Evolutionary conservation across 805 yeast species (phyloP).

Genomic region (Gaillardinia entomophila): DNA sequence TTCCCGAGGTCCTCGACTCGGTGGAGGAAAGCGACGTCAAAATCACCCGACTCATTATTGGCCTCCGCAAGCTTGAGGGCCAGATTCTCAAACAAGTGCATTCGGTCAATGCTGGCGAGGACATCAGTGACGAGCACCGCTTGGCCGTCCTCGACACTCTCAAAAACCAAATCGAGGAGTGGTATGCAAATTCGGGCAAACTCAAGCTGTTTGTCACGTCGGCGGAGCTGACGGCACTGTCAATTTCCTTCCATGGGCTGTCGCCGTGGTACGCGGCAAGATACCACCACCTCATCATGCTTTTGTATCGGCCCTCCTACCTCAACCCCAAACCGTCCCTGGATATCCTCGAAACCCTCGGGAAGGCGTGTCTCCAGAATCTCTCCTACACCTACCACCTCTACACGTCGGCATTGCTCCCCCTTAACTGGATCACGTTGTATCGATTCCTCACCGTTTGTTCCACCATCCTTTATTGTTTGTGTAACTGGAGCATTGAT

Average conservation of each 20-base stretch:
- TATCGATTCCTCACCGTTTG: conserved; percentile 43
- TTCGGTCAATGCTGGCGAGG: conserved; percentile 32
- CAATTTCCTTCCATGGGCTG: conserved; percentile 18
- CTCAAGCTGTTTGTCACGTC: not conserved
- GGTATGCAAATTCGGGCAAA: conserved; percentile 17
- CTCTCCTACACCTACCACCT: conserved; percentile 41
- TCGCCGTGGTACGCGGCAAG: conserved; percentile 32
- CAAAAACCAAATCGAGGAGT: conserved; percentile 30
- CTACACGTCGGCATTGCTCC: conserved; percentile 38
- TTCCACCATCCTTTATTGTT: conserved; percentile 41
- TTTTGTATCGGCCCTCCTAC: conserved; percentile 46
- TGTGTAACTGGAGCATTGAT: conserved; percentile 44
- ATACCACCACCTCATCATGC: conserved; percentile 41
- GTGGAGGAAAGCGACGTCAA: conserved; percentile 26
- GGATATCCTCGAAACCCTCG: conserved; percentile 35
- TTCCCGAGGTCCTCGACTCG: not conserved
- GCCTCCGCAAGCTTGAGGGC: conserved; percentile 43
- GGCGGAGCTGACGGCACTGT: not conserved
- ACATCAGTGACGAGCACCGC: conserved; percentile 25
- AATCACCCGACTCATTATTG: conserved; percentile 36
- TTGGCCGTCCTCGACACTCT: conserved; percentile 22
- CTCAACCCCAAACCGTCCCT: conserved; percentile 40
- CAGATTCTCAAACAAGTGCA: conserved; percentile 41
- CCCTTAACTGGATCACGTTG: conserved; percentile 46
- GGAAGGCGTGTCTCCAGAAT: conserved; percentile 41